Percentiles rank a stretch among this genome's conserved stretches.
Conservation (phyloP, 2,329 filamentous ascomycete genomes). For the Fonsecaea pedrosoi region DNA sequence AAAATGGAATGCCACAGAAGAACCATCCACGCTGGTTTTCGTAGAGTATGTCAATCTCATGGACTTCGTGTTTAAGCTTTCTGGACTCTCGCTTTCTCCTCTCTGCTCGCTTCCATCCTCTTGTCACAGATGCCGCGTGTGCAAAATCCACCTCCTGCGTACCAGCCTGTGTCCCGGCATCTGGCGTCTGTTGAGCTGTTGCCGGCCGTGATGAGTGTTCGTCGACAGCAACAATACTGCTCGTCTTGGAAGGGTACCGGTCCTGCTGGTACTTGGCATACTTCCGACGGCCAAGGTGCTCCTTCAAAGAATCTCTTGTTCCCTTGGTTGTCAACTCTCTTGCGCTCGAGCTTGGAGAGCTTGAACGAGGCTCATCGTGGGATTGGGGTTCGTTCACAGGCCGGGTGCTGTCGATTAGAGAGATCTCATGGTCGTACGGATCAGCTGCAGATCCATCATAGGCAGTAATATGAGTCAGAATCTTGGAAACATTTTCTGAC, state of each 20-base stretch:
- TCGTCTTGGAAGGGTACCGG: constrained; percentile 48
- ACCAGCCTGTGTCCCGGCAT: constrained; percentile 5
- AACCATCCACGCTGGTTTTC: constrained; percentile 95
- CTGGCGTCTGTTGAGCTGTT: constrained; percentile 5
- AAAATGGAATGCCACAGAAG: constrained; percentile 86
- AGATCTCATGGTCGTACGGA: constrained; percentile 39
- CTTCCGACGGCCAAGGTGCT: constrained; percentile 51
- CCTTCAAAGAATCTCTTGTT: constrained; percentile 47
- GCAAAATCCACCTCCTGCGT: constrained; percentile 34
- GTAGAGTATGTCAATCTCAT: constrained; percentile 83
- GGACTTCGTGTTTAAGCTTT: constrained; percentile 42
- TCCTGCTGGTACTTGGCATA: constrained; percentile 62
- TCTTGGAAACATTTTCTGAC: constrained; percentile 34
- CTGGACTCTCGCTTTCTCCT: constrained; percentile 29
- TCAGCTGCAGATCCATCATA: constrained; percentile 35
- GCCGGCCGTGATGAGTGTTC: constrained; percentile 12
- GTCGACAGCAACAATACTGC: constrained; percentile 16
- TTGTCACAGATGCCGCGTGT: neutral
- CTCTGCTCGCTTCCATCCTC: constrained; percentile 22
- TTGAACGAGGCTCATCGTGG: constrained; percentile 39
- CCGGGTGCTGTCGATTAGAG: constrained; percentile 52
- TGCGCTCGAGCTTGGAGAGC: constrained; percentile 36
- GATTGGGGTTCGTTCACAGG: constrained; percentile 38
- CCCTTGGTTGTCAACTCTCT: constrained; percentile 43
- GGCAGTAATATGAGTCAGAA: constrained; percentile 30